Conservation (phyloP, 2,329 filamentous ascomycete genomes). For the Colletotrichum siamense region DNA sequence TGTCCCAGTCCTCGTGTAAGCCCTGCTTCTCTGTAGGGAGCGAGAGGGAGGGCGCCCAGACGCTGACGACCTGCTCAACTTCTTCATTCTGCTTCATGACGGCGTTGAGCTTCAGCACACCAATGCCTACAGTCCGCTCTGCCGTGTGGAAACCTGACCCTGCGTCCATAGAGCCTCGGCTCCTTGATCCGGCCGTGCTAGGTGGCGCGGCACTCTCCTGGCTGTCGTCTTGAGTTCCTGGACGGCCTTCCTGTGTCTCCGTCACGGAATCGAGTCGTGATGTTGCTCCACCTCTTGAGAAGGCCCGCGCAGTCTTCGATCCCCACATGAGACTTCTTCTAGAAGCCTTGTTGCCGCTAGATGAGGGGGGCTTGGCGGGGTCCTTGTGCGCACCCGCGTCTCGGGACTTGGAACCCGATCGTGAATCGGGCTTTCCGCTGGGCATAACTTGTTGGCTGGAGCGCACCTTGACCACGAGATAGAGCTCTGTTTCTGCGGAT, state of each 20-base stretch:
- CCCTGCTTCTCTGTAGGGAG: constrained; percentile 62
- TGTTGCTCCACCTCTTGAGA: constrained; percentile 54
- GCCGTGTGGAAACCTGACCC: constrained; percentile 49
- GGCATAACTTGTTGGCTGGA: constrained; percentile 57
- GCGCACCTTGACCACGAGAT: constrained; percentile 82
- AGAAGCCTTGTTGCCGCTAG: constrained; percentile 49
- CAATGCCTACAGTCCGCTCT: constrained; percentile 76
- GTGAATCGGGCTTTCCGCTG: constrained; percentile 52
- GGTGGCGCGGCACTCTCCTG: constrained; percentile 52
- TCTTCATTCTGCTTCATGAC: constrained; percentile 76
- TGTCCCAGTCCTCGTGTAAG: constrained; percentile 72
- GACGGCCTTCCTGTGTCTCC: constrained; percentile 41
- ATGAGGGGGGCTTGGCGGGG: constrained; percentile 44
- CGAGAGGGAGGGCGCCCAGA: constrained; percentile 73
- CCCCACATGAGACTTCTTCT: constrained; percentile 69
- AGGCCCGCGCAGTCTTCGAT: constrained; percentile 56
- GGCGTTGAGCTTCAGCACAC: constrained; percentile 76
- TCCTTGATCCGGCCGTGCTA: constrained; percentile 59
- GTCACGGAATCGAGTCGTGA: constrained; percentile 62
- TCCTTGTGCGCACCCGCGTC: constrained; percentile 43
- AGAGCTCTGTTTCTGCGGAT: constrained; percentile 75
- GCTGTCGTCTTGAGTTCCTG: constrained; percentile 46
- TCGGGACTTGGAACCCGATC: constrained; percentile 53
- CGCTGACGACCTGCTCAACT: constrained; percentile 74
- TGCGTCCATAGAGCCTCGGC: constrained; percentile 36